Conservation (phyloP, 257 asterid species). For the Cynanchum wilfordii region DNA sequence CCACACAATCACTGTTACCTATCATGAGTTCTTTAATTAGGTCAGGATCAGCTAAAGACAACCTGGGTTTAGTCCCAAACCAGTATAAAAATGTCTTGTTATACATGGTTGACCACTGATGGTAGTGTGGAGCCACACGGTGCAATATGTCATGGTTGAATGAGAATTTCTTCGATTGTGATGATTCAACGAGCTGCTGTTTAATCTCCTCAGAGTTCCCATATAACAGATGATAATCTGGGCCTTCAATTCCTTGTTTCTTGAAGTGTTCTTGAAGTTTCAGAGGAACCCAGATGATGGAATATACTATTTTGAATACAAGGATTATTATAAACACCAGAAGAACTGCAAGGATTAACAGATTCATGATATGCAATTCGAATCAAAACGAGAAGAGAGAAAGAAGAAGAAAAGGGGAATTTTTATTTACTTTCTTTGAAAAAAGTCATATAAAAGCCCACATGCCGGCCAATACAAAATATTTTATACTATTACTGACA, state of each 20-base stretch:
- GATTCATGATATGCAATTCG: conserved; percentile 8
- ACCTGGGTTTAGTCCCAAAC: conserved; percentile 48
- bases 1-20: conserved; percentile 22
- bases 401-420: background rate
- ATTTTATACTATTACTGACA: too few relatives aligned
- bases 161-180: conserved; percentile 33
- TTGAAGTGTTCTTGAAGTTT: conserved; percentile 35
- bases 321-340: background rate
- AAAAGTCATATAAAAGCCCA: background rate
- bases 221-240: conserved; percentile 41
- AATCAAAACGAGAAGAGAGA: background rate
- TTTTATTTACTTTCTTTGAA: too few relatives aligned
- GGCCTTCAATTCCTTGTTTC: conserved; percentile 48
- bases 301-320: conserved; percentile 10
- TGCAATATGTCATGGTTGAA: conserved; percentile 41
- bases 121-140: conserved; percentile 45
- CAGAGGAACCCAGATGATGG: conserved; percentile 36
- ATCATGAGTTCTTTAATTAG: conserved; percentile 43
- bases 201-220: conserved; percentile 44
- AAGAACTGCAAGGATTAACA: background rate
- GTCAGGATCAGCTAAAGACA: conserved; percentile 44
- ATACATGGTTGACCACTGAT: conserved; percentile 43
- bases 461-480: background rate
- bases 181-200: conserved; percentile 39
- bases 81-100: conserved; percentile 44